Base-by-base conservation (phyloP, 306 rosid genomes). In the Inga leiocalycina region DNA sequence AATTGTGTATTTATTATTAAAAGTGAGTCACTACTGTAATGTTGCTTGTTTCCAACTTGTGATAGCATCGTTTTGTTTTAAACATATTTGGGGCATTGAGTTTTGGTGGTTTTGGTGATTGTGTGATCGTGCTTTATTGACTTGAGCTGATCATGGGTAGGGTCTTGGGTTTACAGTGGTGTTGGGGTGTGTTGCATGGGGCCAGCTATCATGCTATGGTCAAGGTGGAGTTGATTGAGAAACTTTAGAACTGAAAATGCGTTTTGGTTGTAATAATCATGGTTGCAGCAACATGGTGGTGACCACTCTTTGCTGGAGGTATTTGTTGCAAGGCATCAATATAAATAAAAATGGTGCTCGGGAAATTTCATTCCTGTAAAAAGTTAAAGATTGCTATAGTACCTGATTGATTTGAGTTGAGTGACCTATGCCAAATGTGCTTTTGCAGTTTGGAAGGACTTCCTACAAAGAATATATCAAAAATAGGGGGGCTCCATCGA, bases 401-500 rank as follows among this genome's bases (percentile, higher is more conserved):
- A 8, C 41, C 9, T 77, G 34, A n/a, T 14, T 43, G 45, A 15
- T 74, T 73, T 43, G 78, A 22, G 30, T 59, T 75, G 10, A 44
- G 41, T 64, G 8, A 75, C 56, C 52, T 74, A 22, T 17, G 9
- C 39, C 19, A 8, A 2, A 2, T 74, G 24, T 83, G 24, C 44
- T 80, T 88, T 35, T 83, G 80, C 83, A 92, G 98, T 81, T 66
- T 89, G 86, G 99, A 94, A 90, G 99, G 97, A 22, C 89, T 91
- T 79, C 85, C 97, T 52, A 56, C 89, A 4, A 88, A 86, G 69
- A 88, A 92, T 3, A 86, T 92, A 78, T 88, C 97, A 19, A 89
- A 83, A 49, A 44, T 92, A 2, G 99, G 99, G 79, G 99, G 99
- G 61, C 89, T 96, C 81, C 97, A 92, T 61, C 77, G 84, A 59